Conservation (phyloP, 106 monocot species). For the Phalaenopsis aphrodite region DNA sequence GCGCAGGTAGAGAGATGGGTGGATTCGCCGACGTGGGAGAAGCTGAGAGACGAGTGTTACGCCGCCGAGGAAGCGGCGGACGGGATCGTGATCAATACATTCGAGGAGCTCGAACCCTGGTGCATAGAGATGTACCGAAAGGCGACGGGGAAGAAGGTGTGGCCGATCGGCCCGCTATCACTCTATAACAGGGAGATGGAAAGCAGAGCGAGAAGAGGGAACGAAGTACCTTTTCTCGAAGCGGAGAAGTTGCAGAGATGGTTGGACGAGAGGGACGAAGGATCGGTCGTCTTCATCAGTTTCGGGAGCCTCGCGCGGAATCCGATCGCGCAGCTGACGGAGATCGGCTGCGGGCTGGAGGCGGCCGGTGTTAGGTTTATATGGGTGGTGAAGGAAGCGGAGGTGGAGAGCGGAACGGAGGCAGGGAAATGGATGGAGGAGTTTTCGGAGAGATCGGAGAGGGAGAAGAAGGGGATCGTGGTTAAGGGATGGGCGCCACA, state of each 20-base stretch:
- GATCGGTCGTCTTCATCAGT: slow-evolving; percentile 45
- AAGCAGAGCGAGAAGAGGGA: slow-evolving; percentile 21
- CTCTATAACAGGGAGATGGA: slow-evolving; percentile 17
- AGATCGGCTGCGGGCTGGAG: slow-evolving; percentile 26
- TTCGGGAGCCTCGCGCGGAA: slow-evolving; percentile 36
- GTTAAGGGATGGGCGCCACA: slow-evolving; percentile 21
- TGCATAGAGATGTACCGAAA: slow-evolving; percentile 16
- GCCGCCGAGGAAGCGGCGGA: slow-evolving; percentile 15
- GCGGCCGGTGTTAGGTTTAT: slow-evolving; percentile 32
- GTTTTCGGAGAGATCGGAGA: slow-evolving; percentile 16
- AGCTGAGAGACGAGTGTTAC: slow-evolving; percentile 9
- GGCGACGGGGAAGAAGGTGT: slow-evolving; percentile 35
- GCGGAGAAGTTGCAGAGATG: slow-evolving; percentile 15
- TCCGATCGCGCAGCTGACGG: slow-evolving; percentile 11
- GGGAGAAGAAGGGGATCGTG: slow-evolving; percentile 11
- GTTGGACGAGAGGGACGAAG: slow-evolving; percentile 30
- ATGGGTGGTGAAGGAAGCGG: slow-evolving; percentile 17
- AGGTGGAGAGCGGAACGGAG: slow-evolving; percentile 13
- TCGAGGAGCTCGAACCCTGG: slow-evolving; percentile 31
- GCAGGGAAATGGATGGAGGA: slow-evolving; percentile 10
- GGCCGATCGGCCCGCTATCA: slow-evolving; percentile 52
- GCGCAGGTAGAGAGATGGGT: slow-evolving; percentile 34
- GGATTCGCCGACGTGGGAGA: not conserved
- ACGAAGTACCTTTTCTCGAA: slow-evolving; percentile 14
- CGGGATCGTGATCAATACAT: slow-evolving; percentile 47